A percentile compares a stretch with the other conserved stretches of the same genome.
Conservation (phyloP, 331 rosid genomes). For the Telfairia occidentalis region DNA sequence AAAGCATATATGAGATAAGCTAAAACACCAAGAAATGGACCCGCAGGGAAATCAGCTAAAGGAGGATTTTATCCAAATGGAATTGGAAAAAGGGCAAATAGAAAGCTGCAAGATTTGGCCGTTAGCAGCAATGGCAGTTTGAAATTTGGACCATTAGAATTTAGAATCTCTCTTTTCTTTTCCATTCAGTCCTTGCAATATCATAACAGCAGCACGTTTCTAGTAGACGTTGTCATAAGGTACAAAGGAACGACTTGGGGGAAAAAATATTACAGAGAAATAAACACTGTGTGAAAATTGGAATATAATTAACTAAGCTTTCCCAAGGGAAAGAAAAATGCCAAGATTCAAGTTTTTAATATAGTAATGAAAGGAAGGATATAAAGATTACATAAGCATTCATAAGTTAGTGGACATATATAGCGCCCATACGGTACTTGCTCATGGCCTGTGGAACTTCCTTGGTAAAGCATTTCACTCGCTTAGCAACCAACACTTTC, state of each 20-base stretch:
- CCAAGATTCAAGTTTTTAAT: constrained; percentile 9
- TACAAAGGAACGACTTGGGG: background rate
- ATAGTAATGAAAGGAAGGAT: constrained; percentile 6
- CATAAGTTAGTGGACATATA: constrained; percentile 3
- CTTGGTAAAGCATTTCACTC: background rate
- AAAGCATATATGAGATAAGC: background rate
- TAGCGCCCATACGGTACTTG: background rate
- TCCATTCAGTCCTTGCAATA: background rate
- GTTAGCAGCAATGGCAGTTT: background rate
- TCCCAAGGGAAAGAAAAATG: constrained; percentile 10
- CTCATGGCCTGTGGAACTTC: background rate
- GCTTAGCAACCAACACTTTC: background rate
- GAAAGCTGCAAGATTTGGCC: constrained; percentile 1
- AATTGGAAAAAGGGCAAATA: background rate
- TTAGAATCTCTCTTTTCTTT: background rate
- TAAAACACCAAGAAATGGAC: background rate
- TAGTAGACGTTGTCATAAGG: background rate
- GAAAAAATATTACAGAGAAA: background rate
- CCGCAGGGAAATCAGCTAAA: background rate
- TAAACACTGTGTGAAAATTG: constrained; percentile 3
- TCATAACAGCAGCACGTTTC: background rate
- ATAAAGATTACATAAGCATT: constrained; percentile 6
- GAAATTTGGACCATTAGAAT: background rate
- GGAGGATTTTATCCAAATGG: constrained; percentile 6
- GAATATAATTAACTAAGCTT: constrained; percentile 11